Conservation (phyloP, 129 eudicot genomes). For the Kitagawia praeruptora region DNA sequence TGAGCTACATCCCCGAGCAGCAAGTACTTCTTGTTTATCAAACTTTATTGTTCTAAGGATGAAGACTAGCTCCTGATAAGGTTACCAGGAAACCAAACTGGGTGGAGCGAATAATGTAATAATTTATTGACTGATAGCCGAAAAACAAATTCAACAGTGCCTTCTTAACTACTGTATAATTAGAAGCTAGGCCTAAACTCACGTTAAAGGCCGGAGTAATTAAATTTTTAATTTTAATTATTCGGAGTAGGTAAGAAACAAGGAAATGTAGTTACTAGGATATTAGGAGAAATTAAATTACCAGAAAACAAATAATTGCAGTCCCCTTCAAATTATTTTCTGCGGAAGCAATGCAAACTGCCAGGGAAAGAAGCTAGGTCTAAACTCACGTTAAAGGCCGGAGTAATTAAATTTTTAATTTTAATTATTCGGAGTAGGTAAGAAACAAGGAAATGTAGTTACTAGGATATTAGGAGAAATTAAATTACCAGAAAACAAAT, state of each 20-base stretch:
- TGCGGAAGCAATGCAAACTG: background rate
- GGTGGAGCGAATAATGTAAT: no score
- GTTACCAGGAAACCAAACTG: no score
- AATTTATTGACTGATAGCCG: no score
- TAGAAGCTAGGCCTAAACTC: background rate
- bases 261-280: background rate
- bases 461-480: background rate
- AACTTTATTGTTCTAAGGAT: no score
- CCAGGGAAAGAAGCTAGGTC: background rate
- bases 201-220: background rate
- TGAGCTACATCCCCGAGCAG: conserved; percentile 33
- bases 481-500: background rate
- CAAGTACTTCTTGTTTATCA: no score
- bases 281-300: background rate
- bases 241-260: background rate
- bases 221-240: background rate
- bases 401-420: background rate
- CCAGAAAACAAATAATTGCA: background rate
- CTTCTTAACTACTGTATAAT: background rate
- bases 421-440: background rate
- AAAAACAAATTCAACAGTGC: no score
- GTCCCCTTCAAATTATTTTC: background rate
- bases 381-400: background rate
- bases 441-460: background rate
- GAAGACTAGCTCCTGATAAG: no score